Evolutionary conservation across 2,329 filamentous ascomycete genomes (phyloP), one percentile per base, ranked within the genome.

Genomic region (Botrytis elliptica): DNA sequence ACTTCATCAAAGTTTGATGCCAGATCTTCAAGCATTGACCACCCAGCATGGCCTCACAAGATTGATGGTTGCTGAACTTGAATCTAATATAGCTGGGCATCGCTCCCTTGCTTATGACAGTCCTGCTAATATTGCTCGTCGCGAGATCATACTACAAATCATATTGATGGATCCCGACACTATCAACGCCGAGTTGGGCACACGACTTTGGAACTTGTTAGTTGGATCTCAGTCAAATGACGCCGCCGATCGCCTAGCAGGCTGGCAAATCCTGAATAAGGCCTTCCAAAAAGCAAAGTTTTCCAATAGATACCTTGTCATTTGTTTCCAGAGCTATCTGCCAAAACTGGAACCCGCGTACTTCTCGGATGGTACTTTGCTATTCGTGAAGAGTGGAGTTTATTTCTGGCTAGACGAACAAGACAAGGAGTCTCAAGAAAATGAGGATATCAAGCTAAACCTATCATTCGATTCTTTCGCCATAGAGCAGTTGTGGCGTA

Each of bases 401-500:
- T 74, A 86, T 44, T 83, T 84, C 8, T 83, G 86, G 57, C 82
- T 89, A 8, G 85, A 88, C 64, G 86, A 88, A 57, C 83, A 74
- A 36, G 67, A 81, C 38, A 84, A 84, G 36, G 84, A 86, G 67
- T 79, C 85, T 33, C 25, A 14, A 29, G 18, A 57, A 57, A 33
- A 69, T 18, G 25, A 69, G 38, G 55, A 42, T 33, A 82, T 89
- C 36, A 86, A 88, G 72, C 86, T 88, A 64, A 84, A 86, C 12
- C 83, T 85, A n/a, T 83, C 85, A 18, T 80, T 88, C 42, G 84
- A 87, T 76, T 87, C 85, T 75, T 87, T 82, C 76, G 88, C 84
- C 40, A 85, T 88, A 62, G 92, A 96, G 77, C 88, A 94, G 73
- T 84, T 97, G n/a, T 97, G 95, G 95, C 89, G 90, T 38, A 89